Percentiles rank a stretch among this genome's conserved stretches.
These are phyloP conservation scores for Skeletonema menzelii DNA, from an alignment of 108 stramenopile genomes.

Conservation along the genomic window DNA sequence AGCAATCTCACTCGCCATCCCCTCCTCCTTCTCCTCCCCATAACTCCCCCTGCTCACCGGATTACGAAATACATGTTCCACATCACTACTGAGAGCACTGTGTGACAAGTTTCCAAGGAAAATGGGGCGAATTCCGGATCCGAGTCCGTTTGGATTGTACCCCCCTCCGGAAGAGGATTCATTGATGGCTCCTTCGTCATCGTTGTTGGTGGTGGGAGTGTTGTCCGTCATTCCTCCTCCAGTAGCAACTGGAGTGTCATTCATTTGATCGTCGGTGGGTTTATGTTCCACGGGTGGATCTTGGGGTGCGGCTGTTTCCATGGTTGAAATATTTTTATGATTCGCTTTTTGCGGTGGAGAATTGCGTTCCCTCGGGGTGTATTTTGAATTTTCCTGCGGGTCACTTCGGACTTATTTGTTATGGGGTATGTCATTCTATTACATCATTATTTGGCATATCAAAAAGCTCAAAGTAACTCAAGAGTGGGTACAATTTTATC, in stretches of 20 bases:
- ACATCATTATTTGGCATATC: too few relatives aligned
- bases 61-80: not conserved
- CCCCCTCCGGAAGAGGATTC: not conserved
- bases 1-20: not conserved
- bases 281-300: not conserved
- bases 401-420: too few relatives aligned
- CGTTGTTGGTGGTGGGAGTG: not conserved
- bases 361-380: not conserved
- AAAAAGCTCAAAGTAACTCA: too few relatives aligned
- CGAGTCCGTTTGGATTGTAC: not conserved
- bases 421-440: too few relatives aligned
- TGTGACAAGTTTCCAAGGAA: not conserved
- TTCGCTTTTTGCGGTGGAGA: not conserved
- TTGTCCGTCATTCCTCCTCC: too few relatives aligned
- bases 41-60: not conserved
- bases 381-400: too few relatives aligned
- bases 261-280: not conserved
- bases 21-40: slow-evolving; percentile 1
- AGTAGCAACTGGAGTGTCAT: not conserved
- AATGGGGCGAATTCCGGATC: not conserved
- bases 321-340: not conserved
- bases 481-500: too few relatives aligned
- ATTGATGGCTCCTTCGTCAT: not conserved
- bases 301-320: not conserved
- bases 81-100: not conserved